Evolutionary conservation across 192 early-diverging fungal genomes (phyloP).

Genomic region (Diversispora epigaea): DNA sequence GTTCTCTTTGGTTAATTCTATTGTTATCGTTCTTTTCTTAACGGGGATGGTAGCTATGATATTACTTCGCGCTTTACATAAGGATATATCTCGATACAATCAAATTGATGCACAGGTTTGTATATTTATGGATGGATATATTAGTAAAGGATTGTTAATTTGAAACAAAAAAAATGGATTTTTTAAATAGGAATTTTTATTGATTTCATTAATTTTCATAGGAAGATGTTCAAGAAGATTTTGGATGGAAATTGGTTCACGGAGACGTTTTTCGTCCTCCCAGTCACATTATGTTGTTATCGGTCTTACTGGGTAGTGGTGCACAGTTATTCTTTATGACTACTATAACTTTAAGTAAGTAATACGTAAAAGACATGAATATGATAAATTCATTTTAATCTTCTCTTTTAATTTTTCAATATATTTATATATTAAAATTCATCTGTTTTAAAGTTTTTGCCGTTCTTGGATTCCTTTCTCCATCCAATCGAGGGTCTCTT

Average conservation of each 20-base stretch:
- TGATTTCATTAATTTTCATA: slow-evolving; percentile 12
- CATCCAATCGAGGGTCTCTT: slow-evolving; percentile 87
- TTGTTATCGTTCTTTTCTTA: slow-evolving; percentile 90
- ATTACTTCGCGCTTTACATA: slow-evolving; percentile 81
- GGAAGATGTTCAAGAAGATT: slow-evolving; percentile 87
- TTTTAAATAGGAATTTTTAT: no score
- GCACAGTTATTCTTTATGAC: slow-evolving; percentile 76
- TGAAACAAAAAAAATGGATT: no score
- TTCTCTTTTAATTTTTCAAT: not conserved
- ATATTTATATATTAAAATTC: not conserved
- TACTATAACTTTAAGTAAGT: slow-evolving; percentile 57
- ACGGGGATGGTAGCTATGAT: slow-evolving; percentile 90
- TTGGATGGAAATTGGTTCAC: slow-evolving; percentile 97
- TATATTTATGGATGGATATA: not conserved
- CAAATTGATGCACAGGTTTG: slow-evolving; percentile 51
- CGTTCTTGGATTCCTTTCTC: slow-evolving; percentile 92
- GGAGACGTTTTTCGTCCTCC: slow-evolving; percentile 98
- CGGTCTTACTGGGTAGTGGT: slow-evolving; percentile 85
- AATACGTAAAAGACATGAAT: not conserved
- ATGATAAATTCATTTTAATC: not conserved
- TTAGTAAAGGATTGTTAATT: no score
- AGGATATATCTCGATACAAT: slow-evolving; percentile 94
- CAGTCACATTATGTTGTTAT: slow-evolving; percentile 65
- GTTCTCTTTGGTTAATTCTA: slow-evolving; percentile 93
- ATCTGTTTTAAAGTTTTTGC: slow-evolving; percentile 69